Evolutionary conservation across 345 rosid species (phyloP).

Genomic region (Salix dunnii): DNA sequence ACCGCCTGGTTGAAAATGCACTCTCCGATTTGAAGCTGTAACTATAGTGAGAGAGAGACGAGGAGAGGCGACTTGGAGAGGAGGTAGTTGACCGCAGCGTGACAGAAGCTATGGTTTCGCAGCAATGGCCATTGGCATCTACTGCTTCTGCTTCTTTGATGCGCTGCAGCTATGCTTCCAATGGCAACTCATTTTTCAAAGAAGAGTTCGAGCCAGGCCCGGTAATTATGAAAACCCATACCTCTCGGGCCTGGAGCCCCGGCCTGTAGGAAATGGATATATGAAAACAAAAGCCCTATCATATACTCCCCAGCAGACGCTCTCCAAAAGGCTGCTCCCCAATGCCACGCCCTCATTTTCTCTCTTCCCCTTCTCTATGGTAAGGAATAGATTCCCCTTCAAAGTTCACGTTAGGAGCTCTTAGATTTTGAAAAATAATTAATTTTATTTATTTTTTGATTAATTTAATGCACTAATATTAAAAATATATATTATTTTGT

Average conservation of each 20-base stretch:
- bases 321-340: too few species aligned
- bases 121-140: slow-evolving; percentile 27
- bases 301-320: not conserved
- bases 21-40: slow-evolving; percentile 33
- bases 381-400: too few species aligned
- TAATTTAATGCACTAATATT: too few species aligned
- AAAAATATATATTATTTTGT: too few species aligned
- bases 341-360: too few species aligned
- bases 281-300: not conserved
- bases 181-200: not conserved
- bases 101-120: slow-evolving; percentile 16
- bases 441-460: too few species aligned
- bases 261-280: not conserved
- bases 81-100: slow-evolving; percentile 3
- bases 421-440: too few species aligned
- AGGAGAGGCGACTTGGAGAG: slow-evolving; percentile 5
- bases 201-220: not conserved
- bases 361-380: too few species aligned
- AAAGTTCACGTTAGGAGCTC: too few species aligned
- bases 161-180: not conserved
- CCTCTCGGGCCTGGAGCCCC: not conserved
- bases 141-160: not conserved
- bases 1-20: slow-evolving; percentile 31
- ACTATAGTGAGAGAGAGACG: slow-evolving; percentile 16
- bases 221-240: not conserved